Conservation (phyloP, 371 early-diverging fungal genomes). For the Smittium mucronatum region DNA sequence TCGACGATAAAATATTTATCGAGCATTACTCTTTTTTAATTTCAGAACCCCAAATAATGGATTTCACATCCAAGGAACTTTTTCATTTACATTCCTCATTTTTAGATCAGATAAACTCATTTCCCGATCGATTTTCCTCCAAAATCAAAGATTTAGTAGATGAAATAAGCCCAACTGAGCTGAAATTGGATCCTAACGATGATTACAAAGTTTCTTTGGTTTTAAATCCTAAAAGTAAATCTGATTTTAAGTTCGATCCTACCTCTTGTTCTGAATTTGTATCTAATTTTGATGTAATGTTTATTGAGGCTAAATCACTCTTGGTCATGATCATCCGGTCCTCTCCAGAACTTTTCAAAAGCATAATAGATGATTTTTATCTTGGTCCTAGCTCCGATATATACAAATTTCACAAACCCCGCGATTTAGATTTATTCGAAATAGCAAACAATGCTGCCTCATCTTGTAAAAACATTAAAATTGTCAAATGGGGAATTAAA, state of each 20-base stretch:
- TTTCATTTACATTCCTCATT: not conserved
- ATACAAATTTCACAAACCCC: not conserved
- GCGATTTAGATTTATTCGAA: not conserved
- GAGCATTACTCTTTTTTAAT: conserved; percentile 55
- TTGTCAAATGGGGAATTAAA: not conserved
- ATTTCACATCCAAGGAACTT: not conserved
- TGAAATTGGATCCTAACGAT: not conserved
- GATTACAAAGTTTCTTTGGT: not conserved
- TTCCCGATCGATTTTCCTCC: not conserved
- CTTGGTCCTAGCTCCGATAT: not conserved
- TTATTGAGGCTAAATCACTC: not conserved
- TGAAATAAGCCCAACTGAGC: not conserved
- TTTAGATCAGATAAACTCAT: not conserved
- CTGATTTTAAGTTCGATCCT: not conserved
- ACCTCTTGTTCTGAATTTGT: not conserved
- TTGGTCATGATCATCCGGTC: not conserved
- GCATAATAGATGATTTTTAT: not conserved
- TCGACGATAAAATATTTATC: conserved; percentile 88
- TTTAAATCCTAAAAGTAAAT: not conserved
- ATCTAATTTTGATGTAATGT: not conserved
- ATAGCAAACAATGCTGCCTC: not conserved
- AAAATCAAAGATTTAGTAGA: not conserved
- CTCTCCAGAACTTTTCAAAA: not conserved
- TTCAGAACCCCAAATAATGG: not conserved
- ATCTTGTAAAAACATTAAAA: not conserved